Evolutionary conservation across 1,284 basidiomycete species (phyloP), one percentile per base, ranked within the genome.

Genomic region (Ustilago xerochloae): DNA sequence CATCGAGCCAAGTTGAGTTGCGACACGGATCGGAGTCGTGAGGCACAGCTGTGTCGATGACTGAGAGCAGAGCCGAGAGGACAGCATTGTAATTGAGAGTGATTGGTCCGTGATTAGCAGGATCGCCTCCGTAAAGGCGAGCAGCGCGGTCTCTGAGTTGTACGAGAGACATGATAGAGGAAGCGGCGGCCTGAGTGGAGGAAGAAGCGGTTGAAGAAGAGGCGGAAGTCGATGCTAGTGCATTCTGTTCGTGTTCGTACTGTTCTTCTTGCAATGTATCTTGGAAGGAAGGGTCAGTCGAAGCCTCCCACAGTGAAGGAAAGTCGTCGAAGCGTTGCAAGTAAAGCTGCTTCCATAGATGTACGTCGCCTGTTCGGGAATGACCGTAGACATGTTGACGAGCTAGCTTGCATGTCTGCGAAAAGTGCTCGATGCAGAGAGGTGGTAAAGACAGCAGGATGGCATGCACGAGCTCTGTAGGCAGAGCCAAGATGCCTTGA

Each of bases 301-400:
- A 13, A 4, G 33, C 41, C 12, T 59, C 45, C 61, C 64, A 68
- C 0, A 68, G 61, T 12, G 45, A 24, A 8, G 51, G 38, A 13
- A 56, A 57, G 30, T 57, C 46, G 32, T 67, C 70, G 38, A 64
- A 73, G 45, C 64, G 64, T 38, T 67, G 61, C 1, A 67, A 54
- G 18, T 72, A 72, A 26, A 72, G 54, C 22, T 63, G 54, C 30
- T 66, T 68, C 70, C 70, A 73, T n/a, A 73, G 64, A 16, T 73
- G 70, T 2, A 47, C 6, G 39, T 64, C 61, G 24, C 70, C 70
- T 6, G 5, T 49, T 3, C 45, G 35, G 28, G 28, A 4, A 3
- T 67, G 33, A 10, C 61, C 61, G 36, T 73, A 73, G 22, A 73
- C 61, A 41, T 64, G 64, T 18, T 50, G 48, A 5, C 70, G 70